Percentiles rank a stretch among this genome's conserved stretches.
Evolutionary conservation across 352 stramenopile genomes (phyloP).

Genomic region (Thraustochytrium sp.): DNA sequence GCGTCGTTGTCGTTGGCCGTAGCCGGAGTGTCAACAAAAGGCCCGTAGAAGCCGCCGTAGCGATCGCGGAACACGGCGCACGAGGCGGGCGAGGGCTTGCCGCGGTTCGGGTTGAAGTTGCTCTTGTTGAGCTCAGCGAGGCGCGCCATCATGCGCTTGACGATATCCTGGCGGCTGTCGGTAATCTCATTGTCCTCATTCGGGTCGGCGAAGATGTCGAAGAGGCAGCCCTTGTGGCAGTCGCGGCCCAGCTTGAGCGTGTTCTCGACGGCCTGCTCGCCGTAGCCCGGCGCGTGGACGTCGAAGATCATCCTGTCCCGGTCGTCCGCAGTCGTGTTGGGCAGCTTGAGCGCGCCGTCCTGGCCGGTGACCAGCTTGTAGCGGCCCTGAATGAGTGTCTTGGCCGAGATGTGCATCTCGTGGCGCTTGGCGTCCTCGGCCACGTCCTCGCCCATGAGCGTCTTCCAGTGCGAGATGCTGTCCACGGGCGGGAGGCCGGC

Average conservation of each 20-base stretch:
- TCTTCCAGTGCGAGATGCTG: background rate
- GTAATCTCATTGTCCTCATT: background rate
- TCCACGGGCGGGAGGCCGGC: background rate
- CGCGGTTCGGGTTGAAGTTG: background rate
- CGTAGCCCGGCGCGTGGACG: background rate
- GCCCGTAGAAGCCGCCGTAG: background rate
- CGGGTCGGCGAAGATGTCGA: background rate
- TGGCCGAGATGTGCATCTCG: background rate
- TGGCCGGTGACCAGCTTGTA: background rate
- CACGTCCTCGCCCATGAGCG: background rate
- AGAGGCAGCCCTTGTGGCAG: background rate
- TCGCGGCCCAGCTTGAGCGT: background rate
- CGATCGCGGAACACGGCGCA: conserved; percentile 25
- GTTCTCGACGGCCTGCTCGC: background rate
- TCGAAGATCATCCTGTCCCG: background rate
- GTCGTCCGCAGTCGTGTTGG: background rate
- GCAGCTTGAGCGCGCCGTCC: background rate
- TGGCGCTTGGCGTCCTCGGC: background rate
- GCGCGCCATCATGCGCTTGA: background rate
- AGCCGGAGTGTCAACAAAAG: background rate
- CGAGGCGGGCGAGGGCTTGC: conserved; percentile 45
- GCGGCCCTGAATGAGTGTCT: background rate
- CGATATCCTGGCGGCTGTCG: background rate
- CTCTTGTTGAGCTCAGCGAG: background rate
- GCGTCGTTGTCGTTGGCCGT: no score